Evolutionary conservation across 306 rosid species (phyloP).

Genomic region (Gastrolobium bilobum): DNA sequence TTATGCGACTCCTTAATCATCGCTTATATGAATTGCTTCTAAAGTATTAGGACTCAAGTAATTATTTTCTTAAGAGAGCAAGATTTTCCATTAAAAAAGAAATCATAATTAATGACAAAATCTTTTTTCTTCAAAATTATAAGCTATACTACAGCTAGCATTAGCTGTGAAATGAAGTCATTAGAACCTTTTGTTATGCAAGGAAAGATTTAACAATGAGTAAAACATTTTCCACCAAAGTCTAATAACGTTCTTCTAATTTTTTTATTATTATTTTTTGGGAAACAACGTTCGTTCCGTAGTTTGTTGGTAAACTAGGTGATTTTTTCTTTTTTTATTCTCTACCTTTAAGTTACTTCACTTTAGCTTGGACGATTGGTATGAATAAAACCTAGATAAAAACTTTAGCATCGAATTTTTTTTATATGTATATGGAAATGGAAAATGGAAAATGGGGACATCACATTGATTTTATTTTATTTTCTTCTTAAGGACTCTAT

Average conservation of each 20-base stretch:
- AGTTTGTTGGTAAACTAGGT: not conserved
- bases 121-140: not conserved
- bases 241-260: not conserved
- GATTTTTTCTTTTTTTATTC: not conserved
- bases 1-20: not conserved
- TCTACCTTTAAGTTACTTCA: not conserved
- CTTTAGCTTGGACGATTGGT: not conserved
- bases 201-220: too few species aligned
- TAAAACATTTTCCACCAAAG: not conserved
- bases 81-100: not conserved
- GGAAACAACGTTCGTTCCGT: too few species aligned
- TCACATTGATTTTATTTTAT: too few species aligned
- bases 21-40: not conserved
- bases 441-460: too few species aligned
- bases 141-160: constrained; percentile 24
- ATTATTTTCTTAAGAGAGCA: constrained; percentile 11
- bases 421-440: too few species aligned
- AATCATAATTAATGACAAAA: constrained; percentile 8
- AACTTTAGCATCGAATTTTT: not conserved
- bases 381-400: not conserved
- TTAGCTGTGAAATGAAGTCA: constrained; percentile 6
- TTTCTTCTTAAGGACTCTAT: too few species aligned
- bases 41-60: constrained; percentile 19
- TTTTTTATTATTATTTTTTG: too few species aligned
- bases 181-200: not conserved